These are phyloP conservation scores for Diplocarpon rosae DNA, from an alignment of 2,329 filamentous ascomycete species.

Conservation along the genomic window DNA sequence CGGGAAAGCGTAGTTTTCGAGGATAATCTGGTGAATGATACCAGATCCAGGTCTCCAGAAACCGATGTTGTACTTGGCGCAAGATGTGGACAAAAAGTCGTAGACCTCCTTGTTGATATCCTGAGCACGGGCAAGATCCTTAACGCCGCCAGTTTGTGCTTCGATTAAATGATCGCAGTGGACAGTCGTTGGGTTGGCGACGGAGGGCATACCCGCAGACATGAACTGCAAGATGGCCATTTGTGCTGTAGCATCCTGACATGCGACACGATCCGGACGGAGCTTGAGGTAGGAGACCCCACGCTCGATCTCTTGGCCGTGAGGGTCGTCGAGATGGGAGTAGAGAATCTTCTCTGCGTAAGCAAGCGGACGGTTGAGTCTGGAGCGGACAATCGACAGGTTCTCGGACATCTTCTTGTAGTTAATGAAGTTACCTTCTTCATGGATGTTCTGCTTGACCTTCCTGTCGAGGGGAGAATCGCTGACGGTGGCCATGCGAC, in stretches of 20 bases:
- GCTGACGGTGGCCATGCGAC: slow-evolving; percentile 73
- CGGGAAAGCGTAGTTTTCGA: slow-evolving; percentile 99
- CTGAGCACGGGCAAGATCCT: slow-evolving; percentile 86
- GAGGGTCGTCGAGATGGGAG: slow-evolving; percentile 94
- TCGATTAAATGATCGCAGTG: slow-evolving; percentile 99
- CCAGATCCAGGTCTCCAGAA: slow-evolving; percentile 98
- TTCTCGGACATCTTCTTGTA: slow-evolving; percentile 99
- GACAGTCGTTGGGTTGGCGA: slow-evolving; percentile 89
- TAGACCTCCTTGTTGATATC: slow-evolving; percentile 99
- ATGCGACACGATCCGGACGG: slow-evolving; percentile 93
- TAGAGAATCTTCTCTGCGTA: slow-evolving; percentile 98
- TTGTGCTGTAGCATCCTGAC: slow-evolving; percentile 98
- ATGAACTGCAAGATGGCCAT: slow-evolving; percentile 99
- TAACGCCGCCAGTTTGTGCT: slow-evolving; percentile 82
- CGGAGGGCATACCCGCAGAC: slow-evolving; percentile 92
- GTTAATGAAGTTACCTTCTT: slow-evolving; percentile 96
- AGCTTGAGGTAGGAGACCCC: slow-evolving; percentile 94
- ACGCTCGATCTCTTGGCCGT: slow-evolving; percentile 92
- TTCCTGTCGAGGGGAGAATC: slow-evolving; percentile 85
- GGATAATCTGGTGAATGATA: slow-evolving; percentile 97
- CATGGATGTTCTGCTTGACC: slow-evolving; percentile 96
- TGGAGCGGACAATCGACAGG: slow-evolving; percentile 75
- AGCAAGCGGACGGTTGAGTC: slow-evolving; percentile 86
- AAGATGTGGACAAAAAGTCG: slow-evolving; percentile 87
- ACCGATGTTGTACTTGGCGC: slow-evolving; percentile 99